Evolutionary conservation across 768 basidiomycete genomes (phyloP), one percentile per base, ranked within the genome.

Genomic region (Coprinellus micaceus): DNA sequence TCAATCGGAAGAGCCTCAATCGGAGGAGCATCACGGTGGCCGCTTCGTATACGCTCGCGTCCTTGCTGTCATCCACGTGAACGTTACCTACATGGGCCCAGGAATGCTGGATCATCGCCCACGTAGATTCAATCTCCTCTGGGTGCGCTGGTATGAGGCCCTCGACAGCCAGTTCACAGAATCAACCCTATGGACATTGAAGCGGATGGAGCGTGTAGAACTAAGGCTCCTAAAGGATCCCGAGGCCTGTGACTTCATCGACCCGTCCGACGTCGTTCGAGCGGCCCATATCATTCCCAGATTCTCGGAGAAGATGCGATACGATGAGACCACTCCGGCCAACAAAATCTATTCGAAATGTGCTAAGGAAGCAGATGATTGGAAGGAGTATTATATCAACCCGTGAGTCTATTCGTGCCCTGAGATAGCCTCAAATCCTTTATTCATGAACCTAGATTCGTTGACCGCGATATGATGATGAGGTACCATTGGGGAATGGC

Each of bases 391-490:
- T 47, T 47, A 47, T 47, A 22, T 47, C 17, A 47, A 47, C 17
- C 45, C 15, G 45, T 47, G 24, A 28, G 45, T 47, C n/a, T n/a
- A n/a, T 21, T 47, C 10, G 9, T 6, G 11, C 15, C 4, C 7
- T 51, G 13, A 10, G 10, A 6, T 15, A 17, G 4, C 28, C 10
- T 26, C 4, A 4, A 33, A 13, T 30, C 5, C 28, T 30, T 26
- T 21, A n/a, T 6, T 36, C n/a, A 37, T 28, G 11, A 11, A 9
- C 7, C 7, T 19, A 51, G 49, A 15, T 51, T 51, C 33, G 49
- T 51, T 24, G 49, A 51, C 30, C 49, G 49, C n/a, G 49, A 51
- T 28, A 51, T 51, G 49, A 15, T 51, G 28, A 51, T 51, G 49
- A 11, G 49, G 10, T 51, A 6, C 29, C 49, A 51, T 26, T 33